Percentiles rank a stretch among this genome's conserved stretches.
phyloP scores from a whole-genome alignment of 306 rosid species.

The Castanospermum australe region DNA sequence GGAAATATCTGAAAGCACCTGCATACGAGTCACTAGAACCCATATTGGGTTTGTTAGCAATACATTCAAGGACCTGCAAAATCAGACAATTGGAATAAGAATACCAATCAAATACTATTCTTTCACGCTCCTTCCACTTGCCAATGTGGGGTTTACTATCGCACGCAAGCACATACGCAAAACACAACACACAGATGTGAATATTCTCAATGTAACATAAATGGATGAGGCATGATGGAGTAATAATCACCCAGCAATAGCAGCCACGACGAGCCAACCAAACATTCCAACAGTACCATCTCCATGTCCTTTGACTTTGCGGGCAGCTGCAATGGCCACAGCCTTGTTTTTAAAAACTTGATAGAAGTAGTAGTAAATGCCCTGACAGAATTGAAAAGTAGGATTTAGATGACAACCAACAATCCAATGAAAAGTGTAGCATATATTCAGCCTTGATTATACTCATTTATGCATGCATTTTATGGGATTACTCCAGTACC shows the following conservation, averaged over 20 bases:
- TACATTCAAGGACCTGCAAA: slow-evolving; percentile 80
- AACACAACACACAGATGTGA: not conserved
- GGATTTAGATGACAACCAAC: not conserved
- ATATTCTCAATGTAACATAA: not conserved
- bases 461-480: not conserved
- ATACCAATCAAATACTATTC: not conserved
- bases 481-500: no score
- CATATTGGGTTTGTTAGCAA: slow-evolving; percentile 76
- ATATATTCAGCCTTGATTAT: not conserved
- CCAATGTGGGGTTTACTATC: not conserved
- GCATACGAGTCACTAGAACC: slow-evolving; percentile 96
- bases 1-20: slow-evolving; percentile 45
- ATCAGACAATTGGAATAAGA: not conserved
- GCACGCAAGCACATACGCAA: no score
- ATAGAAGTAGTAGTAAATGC: slow-evolving; percentile 80
- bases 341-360: slow-evolving; percentile 87
- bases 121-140: not conserved
- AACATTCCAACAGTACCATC: slow-evolving; percentile 87
- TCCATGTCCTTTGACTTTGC: slow-evolving; percentile 59
- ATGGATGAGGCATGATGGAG: not conserved
- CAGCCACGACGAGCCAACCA: slow-evolving; percentile 87
- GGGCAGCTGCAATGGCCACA: slow-evolving; percentile 70
- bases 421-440: not conserved
- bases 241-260: slow-evolving; percentile 67
- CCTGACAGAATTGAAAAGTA: slow-evolving; percentile 45